Conservation (phyloP, 495 filamentous ascomycete species). For the Physcia stellaris region DNA sequence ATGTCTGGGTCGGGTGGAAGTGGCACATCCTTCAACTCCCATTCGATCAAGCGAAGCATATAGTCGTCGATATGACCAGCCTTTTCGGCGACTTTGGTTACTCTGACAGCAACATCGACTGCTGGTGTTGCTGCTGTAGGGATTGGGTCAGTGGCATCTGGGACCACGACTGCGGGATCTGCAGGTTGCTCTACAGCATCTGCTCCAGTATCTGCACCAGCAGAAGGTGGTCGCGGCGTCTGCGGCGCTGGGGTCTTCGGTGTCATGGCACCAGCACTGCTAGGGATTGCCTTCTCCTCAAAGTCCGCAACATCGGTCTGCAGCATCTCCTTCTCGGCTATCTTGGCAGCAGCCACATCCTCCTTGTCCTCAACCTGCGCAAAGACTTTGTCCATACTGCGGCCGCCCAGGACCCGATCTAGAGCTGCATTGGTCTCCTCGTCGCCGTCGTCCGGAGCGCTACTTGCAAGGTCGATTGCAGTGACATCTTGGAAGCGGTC, state of each 20-base stretch:
- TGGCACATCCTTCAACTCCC: conserved; percentile 62
- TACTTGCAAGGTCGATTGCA: conserved; percentile 35
- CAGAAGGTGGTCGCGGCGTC: conserved; percentile 19
- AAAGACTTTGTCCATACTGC: conserved; percentile 47
- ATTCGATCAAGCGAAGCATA: conserved; percentile 65
- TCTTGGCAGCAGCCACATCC: conserved; percentile 74
- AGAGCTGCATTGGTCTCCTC: conserved; percentile 65
- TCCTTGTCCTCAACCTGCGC: conserved; percentile 87
- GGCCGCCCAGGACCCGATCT: conserved; percentile 64
- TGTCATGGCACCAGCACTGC: conserved; percentile 16
- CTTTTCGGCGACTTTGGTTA: too few relatives aligned
- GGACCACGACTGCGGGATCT: conserved; percentile 20
- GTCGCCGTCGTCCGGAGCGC: conserved; percentile 39
- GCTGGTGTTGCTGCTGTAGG: conserved; percentile 13
- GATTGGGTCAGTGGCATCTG: conserved; percentile 21
- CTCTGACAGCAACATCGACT: conserved; percentile 10
- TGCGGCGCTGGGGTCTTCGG: conserved; percentile 20
- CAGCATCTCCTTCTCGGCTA: conserved; percentile 75
- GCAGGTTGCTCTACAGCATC: conserved; percentile 5
- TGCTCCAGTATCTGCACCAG: conserved; percentile 9
- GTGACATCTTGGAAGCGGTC: conserved; percentile 82
- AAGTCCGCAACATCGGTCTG: conserved; percentile 86
- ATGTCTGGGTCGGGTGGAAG: conserved; percentile 69
- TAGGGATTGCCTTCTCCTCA: conserved; percentile 49
- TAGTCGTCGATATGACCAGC: conserved; percentile 66